Evolutionary conservation across 1,139 yeast species (phyloP).

Genomic region (Geotrichum cucujoidarum): DNA sequence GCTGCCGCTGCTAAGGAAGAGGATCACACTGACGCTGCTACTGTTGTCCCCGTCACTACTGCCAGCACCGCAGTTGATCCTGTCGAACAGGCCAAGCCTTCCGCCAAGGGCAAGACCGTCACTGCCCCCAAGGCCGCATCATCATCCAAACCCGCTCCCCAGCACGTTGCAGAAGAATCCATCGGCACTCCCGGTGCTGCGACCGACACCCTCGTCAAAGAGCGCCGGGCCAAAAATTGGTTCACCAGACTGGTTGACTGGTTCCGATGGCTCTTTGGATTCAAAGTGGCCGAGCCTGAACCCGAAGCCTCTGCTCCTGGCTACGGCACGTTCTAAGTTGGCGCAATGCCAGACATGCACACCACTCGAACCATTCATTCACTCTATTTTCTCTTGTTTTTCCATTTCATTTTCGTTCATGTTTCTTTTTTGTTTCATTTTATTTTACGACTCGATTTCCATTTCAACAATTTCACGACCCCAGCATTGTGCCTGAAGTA

Average conservation of each 20-base stretch:
- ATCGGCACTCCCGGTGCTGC: background rate
- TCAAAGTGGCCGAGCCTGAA: conserved; percentile 2
- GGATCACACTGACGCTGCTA: background rate
- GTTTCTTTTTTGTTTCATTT: background rate
- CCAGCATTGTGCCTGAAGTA: background rate
- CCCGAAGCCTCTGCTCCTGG: conserved; percentile 3
- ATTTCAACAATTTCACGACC: too few relatives aligned
- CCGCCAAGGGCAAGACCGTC: background rate
- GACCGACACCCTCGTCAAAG: background rate
- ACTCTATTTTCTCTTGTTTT: background rate
- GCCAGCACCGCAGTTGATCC: conserved; percentile 11
- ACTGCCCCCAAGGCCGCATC: background rate
- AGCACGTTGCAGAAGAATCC: background rate
- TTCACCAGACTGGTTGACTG: conserved; percentile 13
- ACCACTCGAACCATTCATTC: background rate
- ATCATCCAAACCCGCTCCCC: background rate
- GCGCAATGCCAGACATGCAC: background rate
- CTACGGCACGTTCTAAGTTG: conserved; percentile 1
- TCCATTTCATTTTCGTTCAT: background rate
- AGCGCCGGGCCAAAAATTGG: conserved; percentile 7
- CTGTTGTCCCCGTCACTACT: conserved; percentile 14
- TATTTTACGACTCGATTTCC: background rate
- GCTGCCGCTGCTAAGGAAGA: background rate
- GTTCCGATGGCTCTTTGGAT: conserved; percentile 17
- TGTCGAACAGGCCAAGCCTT: conserved; percentile 7